phyloP scores from a whole-genome alignment of 2,329 filamentous ascomycete species.

The Pseudogymnoascus sp. region DNA sequence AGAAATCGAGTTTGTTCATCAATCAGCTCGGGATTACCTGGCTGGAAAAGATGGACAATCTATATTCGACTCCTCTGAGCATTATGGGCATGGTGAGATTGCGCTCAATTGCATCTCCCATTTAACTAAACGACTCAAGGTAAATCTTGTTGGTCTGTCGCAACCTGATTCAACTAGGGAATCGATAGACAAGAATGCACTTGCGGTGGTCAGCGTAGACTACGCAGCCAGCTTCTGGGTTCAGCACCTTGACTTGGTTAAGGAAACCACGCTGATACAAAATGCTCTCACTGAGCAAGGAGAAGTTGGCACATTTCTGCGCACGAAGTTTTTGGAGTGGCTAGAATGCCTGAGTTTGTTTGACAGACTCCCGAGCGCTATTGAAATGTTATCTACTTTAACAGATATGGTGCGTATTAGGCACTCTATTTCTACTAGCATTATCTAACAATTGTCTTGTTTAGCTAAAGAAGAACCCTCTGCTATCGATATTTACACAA shows the following conservation, averaged over 20 bases:
- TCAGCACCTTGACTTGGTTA: constrained; percentile 17
- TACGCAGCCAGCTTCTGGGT: constrained; percentile 25
- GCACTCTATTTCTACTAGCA: too few relatives aligned
- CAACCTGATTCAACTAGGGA: constrained; percentile 19
- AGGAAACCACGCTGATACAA: constrained; percentile 11
- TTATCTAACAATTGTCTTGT: constrained; percentile 12
- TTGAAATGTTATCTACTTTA: constrained; percentile 17
- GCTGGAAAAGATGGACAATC: constrained; percentile 15
- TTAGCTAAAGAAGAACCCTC: constrained; percentile 11
- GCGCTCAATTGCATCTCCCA: constrained; percentile 20
- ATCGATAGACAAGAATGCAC: constrained; percentile 13
- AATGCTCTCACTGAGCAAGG: constrained; percentile 10
- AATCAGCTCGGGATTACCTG: constrained; percentile 26
- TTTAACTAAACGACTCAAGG: constrained; percentile 20
- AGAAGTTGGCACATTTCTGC: constrained; percentile 18
- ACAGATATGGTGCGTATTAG: constrained; percentile 15
- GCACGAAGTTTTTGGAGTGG: constrained; percentile 24
- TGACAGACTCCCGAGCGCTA: constrained; percentile 16
- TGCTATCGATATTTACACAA: constrained; percentile 13
- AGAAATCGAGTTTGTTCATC: constrained; percentile 25
- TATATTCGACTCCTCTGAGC: constrained; percentile 17
- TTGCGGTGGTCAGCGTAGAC: constrained; percentile 14
- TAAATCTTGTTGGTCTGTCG: constrained; percentile 21
- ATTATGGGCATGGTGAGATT: constrained; percentile 17
- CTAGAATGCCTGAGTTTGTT: constrained; percentile 25